Conservation (phyloP, 2,329 filamentous ascomycete genomes). For the Rhytidhysteron rufulum region DNA sequence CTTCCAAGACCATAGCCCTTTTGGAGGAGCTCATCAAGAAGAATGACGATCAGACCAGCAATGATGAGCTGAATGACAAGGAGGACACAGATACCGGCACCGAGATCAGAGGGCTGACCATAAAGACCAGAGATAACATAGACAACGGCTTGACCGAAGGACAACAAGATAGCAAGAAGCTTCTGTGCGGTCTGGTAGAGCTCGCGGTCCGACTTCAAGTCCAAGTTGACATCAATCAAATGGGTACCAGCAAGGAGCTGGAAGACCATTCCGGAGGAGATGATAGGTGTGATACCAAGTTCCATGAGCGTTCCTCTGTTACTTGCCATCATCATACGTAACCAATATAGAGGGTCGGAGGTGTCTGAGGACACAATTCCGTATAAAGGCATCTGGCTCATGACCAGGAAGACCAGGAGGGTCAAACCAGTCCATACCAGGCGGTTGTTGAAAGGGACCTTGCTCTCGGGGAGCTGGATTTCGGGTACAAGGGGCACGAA, state of each 20-base stretch:
- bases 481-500: conserved; percentile 99
- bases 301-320: conserved; percentile 97
- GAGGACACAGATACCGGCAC: conserved; percentile 96
- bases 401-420: conserved; percentile 97
- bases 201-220: conserved; percentile 99
- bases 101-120: conserved; percentile 91
- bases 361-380: conserved; percentile 96
- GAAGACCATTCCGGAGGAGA: conserved; percentile 99
- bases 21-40: conserved; percentile 97
- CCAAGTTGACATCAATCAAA: conserved; percentile 99
- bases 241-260: conserved; percentile 99
- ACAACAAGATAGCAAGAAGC: conserved; percentile 84
- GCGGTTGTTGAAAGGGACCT: conserved; percentile 93
- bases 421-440: conserved; percentile 60
- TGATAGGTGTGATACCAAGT: conserved; percentile 93
- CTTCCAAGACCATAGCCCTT: conserved; percentile 98
- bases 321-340: conserved; percentile 99
- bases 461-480: conserved; percentile 83
- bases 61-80: conserved; percentile 97
- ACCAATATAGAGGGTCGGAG: conserved; percentile 98
- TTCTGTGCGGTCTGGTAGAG: conserved; percentile 99
- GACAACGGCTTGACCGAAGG: conserved; percentile 94
- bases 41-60: conserved; percentile 96
- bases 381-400: conserved; percentile 97
- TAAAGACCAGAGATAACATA: conserved; percentile 95